Evolutionary conservation across 2,329 filamentous ascomycete genomes (phyloP), one percentile per base, ranked within the genome.

Genomic region (Colletotrichum sp.): DNA sequence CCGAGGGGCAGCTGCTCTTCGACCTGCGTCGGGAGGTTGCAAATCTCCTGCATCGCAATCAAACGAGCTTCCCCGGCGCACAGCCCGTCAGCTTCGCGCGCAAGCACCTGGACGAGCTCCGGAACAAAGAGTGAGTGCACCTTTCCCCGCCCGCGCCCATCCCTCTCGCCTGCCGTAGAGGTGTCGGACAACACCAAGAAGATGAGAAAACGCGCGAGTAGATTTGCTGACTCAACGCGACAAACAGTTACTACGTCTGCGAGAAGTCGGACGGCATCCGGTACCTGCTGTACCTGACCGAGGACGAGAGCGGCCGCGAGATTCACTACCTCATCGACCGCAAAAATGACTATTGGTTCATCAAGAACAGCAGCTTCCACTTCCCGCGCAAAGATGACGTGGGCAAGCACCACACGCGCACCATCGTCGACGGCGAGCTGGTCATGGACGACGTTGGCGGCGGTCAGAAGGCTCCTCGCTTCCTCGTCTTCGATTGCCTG

Each of bases 231-330:
- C 67, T 6, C 27, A 15, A n/a, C 49, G 16, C 19, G 27, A 57
- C 57, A 9, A 32, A 68, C 77, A 94, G 92, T 85, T 99, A 99
- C 88, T 99, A 96, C 83, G 94, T 99, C 78, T 98, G 96, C 88
- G 97, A 99, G 86, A 99, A 99, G 88, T 98, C 96, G 1, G 97
- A 99, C 83, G 97, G 97, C 71, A 95, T 99, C 78, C 93, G 97
- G 78, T 98, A 98, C 84, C 91, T 99, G n/a, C 91, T 99, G 78
- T 99, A 98, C 88, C 92, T 97, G 79, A 95, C 95, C 67, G 84
- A 88, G 9, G 93, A 94, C 82, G 90, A 92, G 44, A 52, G 44
- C 57, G 88, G 87, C 70, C 79, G 83, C 65, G 95, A 98, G 83
- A 90, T 93, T 29, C 95, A 97, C 82, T 98, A 98, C 87, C 90